Base-by-base conservation (phyloP, 2,329 filamentous ascomycete genomes). In the Cercospora zeina region DNA sequence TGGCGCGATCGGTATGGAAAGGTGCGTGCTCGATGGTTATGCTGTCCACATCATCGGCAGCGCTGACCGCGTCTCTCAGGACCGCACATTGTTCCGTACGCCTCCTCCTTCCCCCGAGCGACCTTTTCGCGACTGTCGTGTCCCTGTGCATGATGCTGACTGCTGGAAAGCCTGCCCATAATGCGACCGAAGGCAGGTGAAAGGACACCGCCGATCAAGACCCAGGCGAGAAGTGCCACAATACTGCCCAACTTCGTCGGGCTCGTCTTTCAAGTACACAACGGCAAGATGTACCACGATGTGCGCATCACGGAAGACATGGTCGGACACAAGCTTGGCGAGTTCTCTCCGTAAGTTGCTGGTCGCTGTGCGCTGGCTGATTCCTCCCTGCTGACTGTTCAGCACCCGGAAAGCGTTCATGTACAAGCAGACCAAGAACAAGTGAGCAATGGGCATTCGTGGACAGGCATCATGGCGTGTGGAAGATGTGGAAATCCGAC, bases 181-280 rank as follows among this genome's bases (percentile, higher is more conserved):
- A 79, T 85, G 50, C 77, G 72, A 79, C 71, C 83, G 77, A 83
- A 81, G 71, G 76, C 82, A 5, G 88, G 87, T 71, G 82, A 90
- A 70, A 83, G 82, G 67, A 80, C 84, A 3, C 85, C 84, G 39
- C 89, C 91, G 11, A 93, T 97, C 75, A 87, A 86, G 73, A 97
- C 93, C 14, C 90, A 93, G 76, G 92, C 92, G 37, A 90, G 93
- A 67, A 85, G 89, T 61, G 93, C 93, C 33, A 96, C 92, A 5
- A 95, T 97, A 71, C 83, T 96, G 61, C 93, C 93, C 66, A 96
- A 90, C 77, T 96, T 96, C 75, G 91, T 97, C 58, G 92, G 92
- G 13, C 80, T 96, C 71, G 88, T 87, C 75, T 97, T 97, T 77
- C 89, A 93, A 77, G 85, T 97, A 63, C 89, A 97, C 80, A 96